These are phyloP conservation scores for Yarrowia keelungensis DNA, from an alignment of 805 yeast genomes.

Conservation along the genomic window DNA sequence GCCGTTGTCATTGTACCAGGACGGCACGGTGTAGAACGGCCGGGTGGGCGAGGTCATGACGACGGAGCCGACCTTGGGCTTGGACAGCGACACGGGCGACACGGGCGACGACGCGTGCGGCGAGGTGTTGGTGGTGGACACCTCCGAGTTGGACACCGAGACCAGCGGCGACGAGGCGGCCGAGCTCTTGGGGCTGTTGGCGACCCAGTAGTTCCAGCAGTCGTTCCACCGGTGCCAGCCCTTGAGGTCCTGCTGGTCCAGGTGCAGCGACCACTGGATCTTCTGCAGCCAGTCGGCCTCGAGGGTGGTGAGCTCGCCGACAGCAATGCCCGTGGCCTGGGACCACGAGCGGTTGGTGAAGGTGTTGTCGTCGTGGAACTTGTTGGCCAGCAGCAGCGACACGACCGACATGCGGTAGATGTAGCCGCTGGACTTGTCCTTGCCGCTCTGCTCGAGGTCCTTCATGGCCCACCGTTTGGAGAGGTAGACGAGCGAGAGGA, in stretches of 20 bases:
- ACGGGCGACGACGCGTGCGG: constrained; percentile 32
- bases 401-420: constrained; percentile 64
- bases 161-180: constrained; percentile 30
- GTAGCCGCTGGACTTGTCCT: constrained; percentile 46
- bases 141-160: constrained; percentile 3
- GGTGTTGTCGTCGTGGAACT: constrained; percentile 95
- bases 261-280: constrained; percentile 65
- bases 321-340: constrained; percentile 85
- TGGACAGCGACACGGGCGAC: constrained; percentile 36
- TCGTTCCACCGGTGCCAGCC: constrained; percentile 50
- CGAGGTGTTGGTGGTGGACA: constrained; percentile 28
- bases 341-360: constrained; percentile 96
- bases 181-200: constrained; percentile 39
- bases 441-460: constrained; percentile 47
- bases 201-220: constrained; percentile 46
- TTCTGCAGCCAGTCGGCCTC: constrained; percentile 75
- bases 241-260: constrained; percentile 48
- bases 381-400: constrained; percentile 84
- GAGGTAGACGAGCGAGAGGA: constrained; percentile 79
- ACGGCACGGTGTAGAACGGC: constrained; percentile 45
- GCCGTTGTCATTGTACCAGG: constrained; percentile 43
- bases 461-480: constrained; percentile 63
- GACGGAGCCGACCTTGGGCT: constrained; percentile 26
- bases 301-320: constrained; percentile 63
- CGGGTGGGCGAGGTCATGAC: constrained; percentile 38